Conservation (phyloP, 305 asterid genomes). For the Coffea humblotiana region DNA sequence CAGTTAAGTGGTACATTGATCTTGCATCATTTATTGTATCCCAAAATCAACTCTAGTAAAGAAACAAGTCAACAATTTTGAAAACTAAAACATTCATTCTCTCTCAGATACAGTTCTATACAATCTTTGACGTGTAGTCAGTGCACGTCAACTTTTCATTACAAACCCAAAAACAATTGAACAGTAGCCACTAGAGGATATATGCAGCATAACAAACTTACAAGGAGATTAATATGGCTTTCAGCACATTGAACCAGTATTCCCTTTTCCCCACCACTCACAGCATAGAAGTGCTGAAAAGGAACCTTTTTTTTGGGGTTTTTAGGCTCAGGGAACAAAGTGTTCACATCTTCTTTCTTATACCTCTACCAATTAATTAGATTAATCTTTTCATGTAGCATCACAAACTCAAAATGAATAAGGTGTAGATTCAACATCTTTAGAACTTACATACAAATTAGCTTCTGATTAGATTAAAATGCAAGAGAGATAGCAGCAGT, state of each 20-base stretch:
- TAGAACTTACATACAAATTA: neutral
- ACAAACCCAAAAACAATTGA: neutral
- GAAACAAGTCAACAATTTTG: too few species aligned
- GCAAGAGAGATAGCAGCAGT: neutral
- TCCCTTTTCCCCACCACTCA: neutral
- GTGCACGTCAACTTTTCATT: neutral
- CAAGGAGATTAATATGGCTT: neutral
- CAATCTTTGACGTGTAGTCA: neutral
- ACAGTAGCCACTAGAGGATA: neutral
- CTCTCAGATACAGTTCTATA: neutral
- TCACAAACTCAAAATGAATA: neutral
- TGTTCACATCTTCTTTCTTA: neutral
- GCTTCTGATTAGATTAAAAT: neutral
- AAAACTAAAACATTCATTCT: neutral
- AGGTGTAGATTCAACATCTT: neutral
- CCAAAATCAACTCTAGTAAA: too few species aligned
- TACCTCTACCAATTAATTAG: neutral
- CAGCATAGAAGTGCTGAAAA: neutral
- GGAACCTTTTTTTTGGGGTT: too few species aligned
- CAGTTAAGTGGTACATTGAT: neutral
- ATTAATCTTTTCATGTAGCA: neutral
- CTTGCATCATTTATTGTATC: too few species aligned
- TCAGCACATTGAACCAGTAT: neutral
- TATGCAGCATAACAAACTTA: neutral
- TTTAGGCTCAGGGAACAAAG: too few species aligned